Conservation (phyloP, 2,329 filamentous ascomycete genomes). For the Neobulgaria alba region DNA sequence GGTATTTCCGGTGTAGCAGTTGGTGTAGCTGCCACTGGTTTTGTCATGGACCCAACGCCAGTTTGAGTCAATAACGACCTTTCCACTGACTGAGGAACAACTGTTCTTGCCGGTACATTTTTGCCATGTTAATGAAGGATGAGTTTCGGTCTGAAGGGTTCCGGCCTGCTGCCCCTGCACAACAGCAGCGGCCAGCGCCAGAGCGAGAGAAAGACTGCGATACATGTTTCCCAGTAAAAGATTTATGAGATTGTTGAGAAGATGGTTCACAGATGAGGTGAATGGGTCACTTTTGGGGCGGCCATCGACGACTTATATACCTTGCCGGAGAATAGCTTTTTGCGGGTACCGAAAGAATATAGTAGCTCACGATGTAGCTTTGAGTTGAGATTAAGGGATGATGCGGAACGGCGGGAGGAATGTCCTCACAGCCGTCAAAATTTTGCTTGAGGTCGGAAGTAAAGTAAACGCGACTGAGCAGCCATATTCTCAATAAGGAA, state of each 20-base stretch:
- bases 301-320: no score
- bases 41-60: slow-evolving; percentile 48
- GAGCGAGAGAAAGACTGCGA: slow-evolving; percentile 31
- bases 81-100: slow-evolving; percentile 39
- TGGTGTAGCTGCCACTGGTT: slow-evolving; percentile 28
- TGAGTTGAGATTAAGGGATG: neutral
- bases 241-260: neutral
- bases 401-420: neutral
- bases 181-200: slow-evolving; percentile 34
- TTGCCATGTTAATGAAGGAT: slow-evolving; percentile 43
- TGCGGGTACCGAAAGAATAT: no score
- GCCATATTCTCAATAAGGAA: no score
- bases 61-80: slow-evolving; percentile 45
- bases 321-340: no score
- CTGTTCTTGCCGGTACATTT: slow-evolving; percentile 36
- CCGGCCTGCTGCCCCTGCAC: slow-evolving; percentile 39
- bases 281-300: no score
- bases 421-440: neutral
- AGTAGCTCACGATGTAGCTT: no score
- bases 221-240: slow-evolving; percentile 16
- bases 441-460: neutral
- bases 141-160: slow-evolving; percentile 37
- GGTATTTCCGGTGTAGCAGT: slow-evolving; percentile 34
- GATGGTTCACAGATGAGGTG: neutral
- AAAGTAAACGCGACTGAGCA: no score